A percentile compares a stretch with the other conserved stretches of the same genome.
Conservation (phyloP, 345 rosid genomes). For the Luvunga scandens region DNA sequence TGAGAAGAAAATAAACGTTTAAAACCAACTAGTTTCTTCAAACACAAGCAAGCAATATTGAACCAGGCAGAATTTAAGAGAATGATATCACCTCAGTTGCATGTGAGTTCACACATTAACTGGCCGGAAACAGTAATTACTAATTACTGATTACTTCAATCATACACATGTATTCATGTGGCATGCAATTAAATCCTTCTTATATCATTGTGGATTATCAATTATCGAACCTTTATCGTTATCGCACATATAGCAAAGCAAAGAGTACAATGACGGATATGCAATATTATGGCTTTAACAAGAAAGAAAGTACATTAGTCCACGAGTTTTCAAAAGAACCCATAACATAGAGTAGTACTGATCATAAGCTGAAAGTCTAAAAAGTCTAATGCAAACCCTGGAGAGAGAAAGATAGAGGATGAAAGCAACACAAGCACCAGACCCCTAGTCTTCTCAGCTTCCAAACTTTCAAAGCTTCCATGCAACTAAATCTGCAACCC, state of each 20-base stretch:
- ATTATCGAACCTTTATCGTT: background rate
- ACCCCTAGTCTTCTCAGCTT: conserved; percentile 4
- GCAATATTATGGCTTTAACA: conserved; percentile 10
- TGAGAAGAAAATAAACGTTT: background rate
- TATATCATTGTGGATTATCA: background rate
- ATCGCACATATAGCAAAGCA: background rate
- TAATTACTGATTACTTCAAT: background rate
- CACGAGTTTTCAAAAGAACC: conserved; percentile 5
- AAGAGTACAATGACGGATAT: background rate
- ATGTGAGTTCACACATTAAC: background rate
- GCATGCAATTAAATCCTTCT: background rate
- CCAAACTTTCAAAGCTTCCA: background rate
- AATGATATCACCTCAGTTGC: conserved; percentile 17
- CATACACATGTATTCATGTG: background rate
- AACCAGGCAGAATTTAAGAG: conserved; percentile 20
- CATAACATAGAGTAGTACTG: background rate
- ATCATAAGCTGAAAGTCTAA: background rate
- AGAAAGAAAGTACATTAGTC: conserved; percentile 1
- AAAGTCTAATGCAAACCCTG: conserved; percentile 8
- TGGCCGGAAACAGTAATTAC: background rate
- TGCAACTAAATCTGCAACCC: conserved; percentile 27
- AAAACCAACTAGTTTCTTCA: conserved; percentile 9
- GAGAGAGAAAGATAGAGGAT: conserved; percentile 2
- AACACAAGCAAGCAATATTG: conserved; percentile 13
- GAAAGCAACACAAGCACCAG: conserved; percentile 1